These are phyloP conservation scores for Pleurotus eryngii DNA, from an alignment of 768 basidiomycete species.

Conservation along the genomic window DNA sequence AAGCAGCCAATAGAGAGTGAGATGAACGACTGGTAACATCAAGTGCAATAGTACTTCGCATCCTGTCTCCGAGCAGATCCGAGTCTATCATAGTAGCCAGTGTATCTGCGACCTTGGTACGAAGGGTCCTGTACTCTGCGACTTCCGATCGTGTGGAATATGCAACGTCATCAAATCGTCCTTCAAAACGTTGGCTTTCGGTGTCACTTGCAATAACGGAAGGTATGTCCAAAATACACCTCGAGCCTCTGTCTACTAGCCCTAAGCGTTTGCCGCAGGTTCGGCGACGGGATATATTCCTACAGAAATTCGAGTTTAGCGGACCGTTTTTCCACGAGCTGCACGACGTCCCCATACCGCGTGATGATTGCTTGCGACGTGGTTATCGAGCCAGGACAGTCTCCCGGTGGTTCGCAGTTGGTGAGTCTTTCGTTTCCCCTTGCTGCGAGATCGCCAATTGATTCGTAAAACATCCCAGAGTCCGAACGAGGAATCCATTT, in stretches of 20 bases:
- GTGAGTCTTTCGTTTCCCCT: slow-evolving; percentile 5
- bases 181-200: slow-evolving; percentile 58
- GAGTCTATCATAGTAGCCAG: slow-evolving; percentile 61
- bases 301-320: slow-evolving; percentile 57
- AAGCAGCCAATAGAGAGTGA: slow-evolving; percentile 8
- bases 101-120: slow-evolving; percentile 68
- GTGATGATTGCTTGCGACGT: slow-evolving; percentile 62
- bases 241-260: slow-evolving; percentile 5
- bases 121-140: slow-evolving; percentile 48
- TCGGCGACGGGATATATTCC: slow-evolving; percentile 62
- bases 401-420: slow-evolving; percentile 11
- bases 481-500: slow-evolving; percentile 47
- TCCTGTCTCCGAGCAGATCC: slow-evolving; percentile 32
- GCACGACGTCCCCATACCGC: slow-evolving; percentile 62
- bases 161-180: slow-evolving; percentile 56
- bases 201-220: slow-evolving; percentile 47
- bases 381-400: slow-evolving; percentile 35
- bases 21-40: neutral
- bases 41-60: slow-evolving; percentile 9
- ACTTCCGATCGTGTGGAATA: slow-evolving; percentile 62
- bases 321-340: slow-evolving; percentile 62
- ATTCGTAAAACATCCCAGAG: slow-evolving; percentile 29
- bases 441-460: neutral
- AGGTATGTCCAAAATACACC: slow-evolving; percentile 34
- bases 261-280: slow-evolving; percentile 29